Base-by-base conservation (phyloP, 2,329 filamentous ascomycete genomes). In the Penicillium psychrosexuale region DNA sequence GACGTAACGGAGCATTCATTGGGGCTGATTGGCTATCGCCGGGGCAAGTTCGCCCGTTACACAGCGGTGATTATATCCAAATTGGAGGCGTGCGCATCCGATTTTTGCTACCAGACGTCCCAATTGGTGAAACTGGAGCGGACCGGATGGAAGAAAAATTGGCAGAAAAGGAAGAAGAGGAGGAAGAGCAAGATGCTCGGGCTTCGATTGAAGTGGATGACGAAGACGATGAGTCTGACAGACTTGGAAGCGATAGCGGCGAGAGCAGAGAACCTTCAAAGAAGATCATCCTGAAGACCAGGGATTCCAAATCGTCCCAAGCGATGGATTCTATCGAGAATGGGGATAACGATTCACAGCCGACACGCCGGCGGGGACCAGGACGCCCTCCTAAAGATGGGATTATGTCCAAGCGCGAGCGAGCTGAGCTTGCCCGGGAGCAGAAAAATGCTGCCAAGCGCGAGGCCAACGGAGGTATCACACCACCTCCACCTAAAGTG, bases 351-450 rank as follows among this genome's bases (percentile, higher is more conserved):
- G 50, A 71, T 40, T 69, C 72, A 28, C 73, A 73, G 49, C 75
- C 78, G 9, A 62, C 63, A 5, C 70, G 72, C 44, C 74, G 74
- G 44, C 71, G 77, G 44, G 84, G 84, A 42, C 84, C 84, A 50
- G 84, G 84, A 49, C 77, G 84, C 47, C 84, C 84, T 40, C 84
- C 84, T 9, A 87, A 87, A 72, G 84, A 87, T 65, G 84, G 84
- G 19, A 80, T 86, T 65, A 84, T 87, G 78, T 87, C 84, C 5
- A 87, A 86, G 65, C 80, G 84, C 46, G 84, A 86, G 66, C 75
- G 80, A 56, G 78, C 80, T 24, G 77, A 81, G 59, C 72, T 82
- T 62, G 77, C 80, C 52, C 78, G 79, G 58, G 78, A 81, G 54
- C 76, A 77, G 53, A 83, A 82, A 62, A 70, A 81, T 57, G 76